These are phyloP conservation scores for Raddia distichophylla DNA, from an alignment of 176 grass and related monocot species.

Conservation along the genomic window DNA sequence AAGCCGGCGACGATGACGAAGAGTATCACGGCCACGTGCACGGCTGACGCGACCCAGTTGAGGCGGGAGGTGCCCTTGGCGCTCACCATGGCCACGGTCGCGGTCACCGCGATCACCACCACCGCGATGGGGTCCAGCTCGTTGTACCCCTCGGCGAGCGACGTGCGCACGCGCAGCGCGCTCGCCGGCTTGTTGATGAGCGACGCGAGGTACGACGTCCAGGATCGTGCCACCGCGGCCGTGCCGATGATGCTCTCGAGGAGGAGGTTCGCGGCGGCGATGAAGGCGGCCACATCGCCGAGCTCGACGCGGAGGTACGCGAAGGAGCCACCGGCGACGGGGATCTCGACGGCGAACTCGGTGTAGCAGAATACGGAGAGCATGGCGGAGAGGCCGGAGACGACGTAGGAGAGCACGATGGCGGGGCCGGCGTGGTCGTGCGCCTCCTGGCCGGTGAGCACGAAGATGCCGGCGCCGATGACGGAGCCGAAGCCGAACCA, in stretches of 20 bases:
- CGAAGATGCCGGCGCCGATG: slow-evolving; percentile 93
- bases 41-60: slow-evolving; percentile 79
- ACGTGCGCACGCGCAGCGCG: slow-evolving; percentile 60
- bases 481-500: slow-evolving; percentile 96
- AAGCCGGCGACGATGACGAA: slow-evolving; percentile 82
- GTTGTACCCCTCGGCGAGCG: slow-evolving; percentile 56
- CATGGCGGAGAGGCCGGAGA: slow-evolving; percentile 83
- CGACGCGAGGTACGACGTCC: slow-evolving; percentile 85
- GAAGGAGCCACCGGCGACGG: slow-evolving; percentile 77
- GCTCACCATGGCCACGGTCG: slow-evolving; percentile 69
- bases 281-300: slow-evolving; percentile 83
- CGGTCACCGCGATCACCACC: slow-evolving; percentile 54
- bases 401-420: slow-evolving; percentile 83
- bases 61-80: slow-evolving; percentile 73
- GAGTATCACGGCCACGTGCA: slow-evolving; percentile 62
- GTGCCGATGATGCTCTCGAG: slow-evolving; percentile 84
- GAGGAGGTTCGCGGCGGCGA: slow-evolving; percentile 83
- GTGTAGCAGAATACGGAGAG: slow-evolving; percentile 97
- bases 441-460: slow-evolving; percentile 81
- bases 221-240: slow-evolving; percentile 68
- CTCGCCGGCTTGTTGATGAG: slow-evolving; percentile 60
- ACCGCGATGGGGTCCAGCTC: slow-evolving; percentile 80
- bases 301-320: slow-evolving; percentile 92
- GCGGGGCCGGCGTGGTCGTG: slow-evolving; percentile 85
- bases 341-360: slow-evolving; percentile 94